Evolutionary conservation across 305 asterid genomes (phyloP), one percentile per base, ranked within the genome.

Genomic region (Rubia tinctorum): DNA sequence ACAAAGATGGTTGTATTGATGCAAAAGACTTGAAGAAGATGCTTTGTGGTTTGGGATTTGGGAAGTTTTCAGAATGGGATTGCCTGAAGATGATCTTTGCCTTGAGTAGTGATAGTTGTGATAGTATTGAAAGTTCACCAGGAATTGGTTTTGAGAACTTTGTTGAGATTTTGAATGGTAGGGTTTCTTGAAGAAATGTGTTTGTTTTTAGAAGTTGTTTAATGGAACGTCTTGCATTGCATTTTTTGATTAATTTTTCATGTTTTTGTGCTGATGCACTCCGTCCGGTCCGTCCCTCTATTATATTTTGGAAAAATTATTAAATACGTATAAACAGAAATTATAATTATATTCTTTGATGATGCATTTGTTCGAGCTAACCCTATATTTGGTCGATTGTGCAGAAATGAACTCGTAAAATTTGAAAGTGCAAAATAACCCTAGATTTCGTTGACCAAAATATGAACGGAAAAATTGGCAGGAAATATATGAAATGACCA

Each of bases 1-100:
- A 88, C 49, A 73, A 76, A 12, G 96, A 90, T 79, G 96, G 91
- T 1, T 90, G 67, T 58, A 85, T 90, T 10, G 96, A 88, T 73
- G 87, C 88, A 43, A 77, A 13, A 51, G 96, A 90, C 80, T 70
- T 90, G 78, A 76, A 37, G 73, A 81, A 62, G 68, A 79, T 86
- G 18, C 60, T 88, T 69, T 56, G 74, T 17, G 79, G 80, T 1
- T 61, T 88, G 70, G 96, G 93, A 3, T 73, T 85, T 40, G 58
- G 18, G 18, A 80, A 82, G 13, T 59, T 80, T 68, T 68, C 76
- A 0, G 71, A 66, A 34, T 9, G 73, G 37, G 85, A 87, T 58
- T 88, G 87, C 75, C 56, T 58, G 69, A 86, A 78, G 71, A 90
- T 88, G 93, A 85, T 90, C 9, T 71, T 72, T 78, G 85, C 64